Evolutionary conservation across 164 flowering plant genomes (phyloP).

Genomic region (Piper longum): DNA sequence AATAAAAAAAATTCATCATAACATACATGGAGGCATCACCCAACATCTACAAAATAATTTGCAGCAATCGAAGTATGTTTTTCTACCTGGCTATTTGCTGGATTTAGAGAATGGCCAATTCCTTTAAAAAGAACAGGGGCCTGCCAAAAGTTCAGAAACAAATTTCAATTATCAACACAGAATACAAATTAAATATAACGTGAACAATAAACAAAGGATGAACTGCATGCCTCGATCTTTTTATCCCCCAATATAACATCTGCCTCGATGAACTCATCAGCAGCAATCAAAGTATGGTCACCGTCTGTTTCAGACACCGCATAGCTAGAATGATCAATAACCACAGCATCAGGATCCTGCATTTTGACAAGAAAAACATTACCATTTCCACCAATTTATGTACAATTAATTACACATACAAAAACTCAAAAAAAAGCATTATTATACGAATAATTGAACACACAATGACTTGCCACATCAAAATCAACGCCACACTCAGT

Average conservation of each 20-base stretch:
- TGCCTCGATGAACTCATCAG: constrained; percentile 58
- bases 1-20: neutral
- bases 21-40: neutral
- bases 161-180: neutral
- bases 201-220: too few relatives aligned
- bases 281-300: constrained; percentile 80
- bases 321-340: constrained; percentile 81
- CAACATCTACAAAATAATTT: too few relatives aligned
- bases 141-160: constrained; percentile 21
- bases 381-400: neutral
- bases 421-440: too few relatives aligned
- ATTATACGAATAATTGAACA: too few relatives aligned
- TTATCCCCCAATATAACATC: constrained; percentile 48
- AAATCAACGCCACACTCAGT: constrained; percentile 91
- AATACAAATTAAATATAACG: too few relatives aligned
- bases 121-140: constrained; percentile 93
- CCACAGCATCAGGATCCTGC: constrained; percentile 68
- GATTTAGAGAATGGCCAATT: constrained; percentile 74
- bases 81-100: constrained; percentile 67
- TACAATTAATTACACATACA: too few relatives aligned
- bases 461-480: constrained; percentile 51
- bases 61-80: neutral
- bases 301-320: constrained; percentile 68
- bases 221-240: constrained; percentile 27
- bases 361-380: neutral